Conservation (phyloP, 768 basidiomycete species). For the Russula earlei region DNA sequence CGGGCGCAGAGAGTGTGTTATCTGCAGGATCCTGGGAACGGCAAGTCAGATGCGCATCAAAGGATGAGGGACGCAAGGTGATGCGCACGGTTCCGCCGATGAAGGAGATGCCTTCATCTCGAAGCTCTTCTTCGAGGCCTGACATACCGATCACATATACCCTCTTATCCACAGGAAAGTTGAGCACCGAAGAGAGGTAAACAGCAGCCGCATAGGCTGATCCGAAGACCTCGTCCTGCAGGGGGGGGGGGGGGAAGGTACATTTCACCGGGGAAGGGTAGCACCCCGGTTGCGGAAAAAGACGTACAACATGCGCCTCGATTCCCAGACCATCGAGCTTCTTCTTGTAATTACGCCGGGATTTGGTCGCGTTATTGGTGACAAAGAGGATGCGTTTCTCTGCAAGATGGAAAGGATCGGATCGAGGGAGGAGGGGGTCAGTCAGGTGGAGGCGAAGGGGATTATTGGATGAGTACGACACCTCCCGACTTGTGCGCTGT, state of each 20-base stretch:
- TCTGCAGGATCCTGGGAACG: constrained; percentile 72
- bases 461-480: neutral
- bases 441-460: constrained; percentile 7
- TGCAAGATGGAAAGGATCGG: constrained; percentile 3
- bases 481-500: neutral
- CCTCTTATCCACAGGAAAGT: constrained; percentile 83
- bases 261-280: neutral
- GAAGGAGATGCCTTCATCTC: constrained; percentile 72
- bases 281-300: neutral
- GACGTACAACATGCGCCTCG: constrained; percentile 70
- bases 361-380: constrained; percentile 96
- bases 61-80: constrained; percentile 1
- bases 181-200: constrained; percentile 81
- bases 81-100: constrained; percentile 75
- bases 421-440: constrained; percentile 5
- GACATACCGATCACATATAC: constrained; percentile 92
- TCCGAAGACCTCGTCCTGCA: constrained; percentile 91
- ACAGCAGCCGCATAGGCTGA: constrained; percentile 84
- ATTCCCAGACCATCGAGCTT: constrained; percentile 90
- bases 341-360: constrained; percentile 72
- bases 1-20: constrained; percentile 61
- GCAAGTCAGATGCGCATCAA: constrained; percentile 7
- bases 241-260: neutral
- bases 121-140: constrained; percentile 89
- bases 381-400: constrained; percentile 75